Evolutionary conservation across 768 basidiomycete species (phyloP), one percentile per base, ranked within the genome.

Genomic region (Pulveroboletus sp.): DNA sequence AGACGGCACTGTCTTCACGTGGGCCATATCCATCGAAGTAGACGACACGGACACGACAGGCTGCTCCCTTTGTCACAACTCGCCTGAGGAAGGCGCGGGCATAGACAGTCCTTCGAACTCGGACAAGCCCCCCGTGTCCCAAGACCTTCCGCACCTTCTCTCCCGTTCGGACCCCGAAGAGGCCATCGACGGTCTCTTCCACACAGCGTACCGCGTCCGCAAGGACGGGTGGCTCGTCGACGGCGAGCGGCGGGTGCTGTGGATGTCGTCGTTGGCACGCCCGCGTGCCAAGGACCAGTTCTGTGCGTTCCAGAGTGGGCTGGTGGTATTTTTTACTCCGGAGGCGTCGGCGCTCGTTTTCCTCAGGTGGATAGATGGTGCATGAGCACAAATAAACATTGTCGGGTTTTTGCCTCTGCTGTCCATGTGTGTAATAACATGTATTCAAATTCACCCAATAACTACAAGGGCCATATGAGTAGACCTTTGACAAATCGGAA

Each of bases 171-270:
- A 58, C 31, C 51, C 52, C 0, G 51, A 43, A 1, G 57, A 58
- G 20, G 36, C 20, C 3, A 5, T 39, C 21, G 56, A 58, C 31
- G 3, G 20, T 13, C 24, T 36, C 19, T 43, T 47, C 2, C 46
- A 40, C 24, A 58, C 51, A 16, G 6, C 56, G 1, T 58, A 50
- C 21, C 51, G 49, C 14, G 40, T 58, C 6, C 57, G 46, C 4
- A 58, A 55, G 44, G 59, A 58, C 5, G 59, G 59, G 2, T 61
- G 55, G 59, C 55, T 60, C 14, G 51, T 51, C 41, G 29, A 57
- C 1, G 58, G 53, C 6, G 47, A 61, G 2, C 48, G 45, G 12
- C 49, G 59, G 14, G 33, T 61, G 13, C n/a, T 58, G 23, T 60
- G 53, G 58, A 7, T 59, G 0, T 47, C 58, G 6, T 27, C 47